Base-by-base conservation (phyloP, 805 yeast species). In the Wickerhamomyces chambardii region DNA sequence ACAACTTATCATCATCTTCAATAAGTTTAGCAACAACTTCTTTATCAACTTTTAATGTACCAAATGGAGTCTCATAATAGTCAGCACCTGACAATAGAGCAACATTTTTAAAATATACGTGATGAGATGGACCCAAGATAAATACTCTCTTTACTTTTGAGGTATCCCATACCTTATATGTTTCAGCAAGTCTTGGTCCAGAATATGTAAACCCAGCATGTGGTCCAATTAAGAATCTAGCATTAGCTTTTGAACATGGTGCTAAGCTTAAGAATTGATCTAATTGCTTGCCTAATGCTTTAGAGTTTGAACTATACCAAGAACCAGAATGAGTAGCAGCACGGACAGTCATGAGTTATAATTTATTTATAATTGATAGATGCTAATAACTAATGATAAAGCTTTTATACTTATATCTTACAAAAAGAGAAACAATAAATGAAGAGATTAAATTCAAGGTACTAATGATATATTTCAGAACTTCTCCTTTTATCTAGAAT, bases 181-280 rank as follows among this genome's bases (percentile, higher is more conserved):
- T 73, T 51, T 83, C 77, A 0, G 89, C 92, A 45, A 90, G 66
- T 0, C 84, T 74, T 6, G 63, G 58, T 0, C 96, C 95, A 28
- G 94, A 80, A 53, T 81, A 92, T 5, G 81, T 51, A 51, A 81
- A 87, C 0, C 98, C 98, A 7, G 98, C 98, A 56, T 92, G 98
- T 1, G 78, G 84, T 8, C 80, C 83, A 12, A 75, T 64, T 11
- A 70, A 54, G n/a, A 75, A 56, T 36, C 78, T 58, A 25, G 76
- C 74, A 4, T 64, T 69, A 5, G 48, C 48, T 3, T 59, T 51
- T 2, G 51, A 25, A 3, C 40, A 34, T 11, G 62, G 59, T 3
- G 70, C 70, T 10, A 43, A 44, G 6, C 48, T 47, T 31, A 84
- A 56, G 45, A 63, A 74, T 1, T 51, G 48, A 11, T 68, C 67